Evolutionary conservation across 2,329 filamentous ascomycete genomes (phyloP).

Genomic region (Aspergillus sp.): DNA sequence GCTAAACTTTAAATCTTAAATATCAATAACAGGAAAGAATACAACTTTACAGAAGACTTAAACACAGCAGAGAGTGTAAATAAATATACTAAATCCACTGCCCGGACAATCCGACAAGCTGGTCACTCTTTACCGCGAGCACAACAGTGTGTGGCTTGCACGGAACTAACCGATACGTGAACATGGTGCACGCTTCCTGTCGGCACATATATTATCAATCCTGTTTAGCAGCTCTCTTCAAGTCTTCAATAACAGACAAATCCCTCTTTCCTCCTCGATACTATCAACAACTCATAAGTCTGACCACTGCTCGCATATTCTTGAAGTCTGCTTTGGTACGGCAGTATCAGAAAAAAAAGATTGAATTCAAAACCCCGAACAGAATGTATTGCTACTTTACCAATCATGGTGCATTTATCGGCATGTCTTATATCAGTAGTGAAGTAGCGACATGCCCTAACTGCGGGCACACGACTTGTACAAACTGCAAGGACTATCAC

Average conservation of each 20-base stretch:
- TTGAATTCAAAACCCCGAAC: conserved; percentile 53
- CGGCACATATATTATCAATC: conserved; percentile 54
- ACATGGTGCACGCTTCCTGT: conserved; percentile 21
- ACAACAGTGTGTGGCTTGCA: neutral
- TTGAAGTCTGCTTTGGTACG: conserved; percentile 40
- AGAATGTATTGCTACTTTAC: conserved; percentile 54
- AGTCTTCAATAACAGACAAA: conserved; percentile 50
- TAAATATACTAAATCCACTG: conserved; percentile 16
- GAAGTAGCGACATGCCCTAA: conserved; percentile 45
- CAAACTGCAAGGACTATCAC: conserved; percentile 52
- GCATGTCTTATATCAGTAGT: conserved; percentile 28
- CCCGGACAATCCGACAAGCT: conserved; percentile 8
- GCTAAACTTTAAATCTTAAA: conserved; percentile 17
- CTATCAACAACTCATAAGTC: conserved; percentile 48
- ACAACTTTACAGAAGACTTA: too few relatives aligned
- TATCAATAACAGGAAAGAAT: too few relatives aligned
- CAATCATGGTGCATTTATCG: conserved; percentile 54
- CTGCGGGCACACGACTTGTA: conserved; percentile 53
- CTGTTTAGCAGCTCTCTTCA: conserved; percentile 54
- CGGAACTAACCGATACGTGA: neutral
- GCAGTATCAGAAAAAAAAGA: conserved; percentile 47
- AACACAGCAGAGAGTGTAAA: too few relatives aligned
- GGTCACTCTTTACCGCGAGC: neutral
- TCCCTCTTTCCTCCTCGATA: conserved; percentile 59
- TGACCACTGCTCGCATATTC: conserved; percentile 37